phyloP scores from a whole-genome alignment of 202 grass and related monocot genomes.

The Tripidium arundinaceum region DNA sequence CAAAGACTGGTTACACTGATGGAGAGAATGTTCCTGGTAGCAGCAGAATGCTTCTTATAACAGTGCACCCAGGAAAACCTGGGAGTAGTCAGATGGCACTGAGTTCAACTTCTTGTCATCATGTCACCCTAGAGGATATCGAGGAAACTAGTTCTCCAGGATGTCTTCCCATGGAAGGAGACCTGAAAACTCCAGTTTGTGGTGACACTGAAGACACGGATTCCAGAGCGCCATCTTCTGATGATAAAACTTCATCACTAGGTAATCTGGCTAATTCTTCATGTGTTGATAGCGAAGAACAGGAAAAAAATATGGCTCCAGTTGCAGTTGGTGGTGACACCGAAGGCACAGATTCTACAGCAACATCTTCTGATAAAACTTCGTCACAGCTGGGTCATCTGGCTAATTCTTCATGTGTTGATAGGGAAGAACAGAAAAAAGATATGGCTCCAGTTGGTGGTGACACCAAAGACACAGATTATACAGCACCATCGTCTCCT shows the following conservation, averaged over 20 bases:
- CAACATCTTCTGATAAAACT: not conserved
- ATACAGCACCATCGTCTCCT: not conserved
- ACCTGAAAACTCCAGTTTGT: not conserved
- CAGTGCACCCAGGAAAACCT: not conserved
- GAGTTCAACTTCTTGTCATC: conserved; percentile 16
- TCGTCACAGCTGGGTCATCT: not conserved
- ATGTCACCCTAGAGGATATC: not conserved
- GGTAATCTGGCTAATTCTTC: too few relatives aligned
- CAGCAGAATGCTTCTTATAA: not conserved
- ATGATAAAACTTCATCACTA: not conserved
- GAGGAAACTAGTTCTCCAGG: conserved; percentile 1
- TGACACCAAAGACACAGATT: too few relatives aligned
- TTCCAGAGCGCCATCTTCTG: too few relatives aligned
- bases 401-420: not conserved
- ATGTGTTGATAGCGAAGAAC: too few relatives aligned
- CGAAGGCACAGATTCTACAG: not conserved
- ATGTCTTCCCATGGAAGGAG: not conserved
- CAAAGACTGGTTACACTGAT: not conserved
- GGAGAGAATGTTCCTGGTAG: not conserved
- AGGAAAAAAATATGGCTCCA: not conserved
- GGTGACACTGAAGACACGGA: too few relatives aligned
- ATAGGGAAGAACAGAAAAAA: not conserved
- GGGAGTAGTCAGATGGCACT: not conserved
- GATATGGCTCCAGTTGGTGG: too few relatives aligned
- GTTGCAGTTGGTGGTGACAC: not conserved